Conservation (phyloP, 768 basidiomycete genomes). For the Boletus reticulatus region DNA sequence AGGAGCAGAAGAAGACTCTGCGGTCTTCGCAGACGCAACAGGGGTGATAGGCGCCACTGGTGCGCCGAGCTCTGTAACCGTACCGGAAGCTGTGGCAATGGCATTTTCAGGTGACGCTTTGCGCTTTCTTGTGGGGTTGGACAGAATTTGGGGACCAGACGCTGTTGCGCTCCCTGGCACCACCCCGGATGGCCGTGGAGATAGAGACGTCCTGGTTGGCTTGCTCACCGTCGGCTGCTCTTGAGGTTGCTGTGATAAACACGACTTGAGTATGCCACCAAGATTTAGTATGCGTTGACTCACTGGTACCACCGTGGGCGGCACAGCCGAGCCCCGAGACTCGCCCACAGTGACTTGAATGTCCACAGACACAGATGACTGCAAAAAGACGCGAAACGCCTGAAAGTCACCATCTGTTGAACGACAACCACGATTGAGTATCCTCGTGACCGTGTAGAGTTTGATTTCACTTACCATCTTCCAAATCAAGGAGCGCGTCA, state of each 20-base stretch:
- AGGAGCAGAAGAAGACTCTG: background rate
- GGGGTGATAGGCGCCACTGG: conserved; percentile 8
- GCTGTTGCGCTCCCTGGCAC: too few species aligned
- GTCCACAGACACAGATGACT: conserved; percentile 35
- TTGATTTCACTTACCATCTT: conserved; percentile 54
- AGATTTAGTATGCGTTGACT: background rate
- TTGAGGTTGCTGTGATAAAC: background rate
- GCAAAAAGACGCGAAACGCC: conserved; percentile 56
- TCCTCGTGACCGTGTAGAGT: background rate
- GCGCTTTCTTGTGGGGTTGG: conserved; percentile 23
- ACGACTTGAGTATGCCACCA: background rate
- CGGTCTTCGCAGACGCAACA: background rate
- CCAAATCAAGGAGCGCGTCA: conserved; percentile 59
- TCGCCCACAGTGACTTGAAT: conserved; percentile 32
- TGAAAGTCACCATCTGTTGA: conserved; percentile 74
- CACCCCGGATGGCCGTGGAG: too few species aligned
- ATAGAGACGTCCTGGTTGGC: background rate
- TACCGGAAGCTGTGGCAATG: background rate
- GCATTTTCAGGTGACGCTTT: conserved; percentile 15
- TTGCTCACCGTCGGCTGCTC: background rate
- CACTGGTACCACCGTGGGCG: conserved; percentile 6
- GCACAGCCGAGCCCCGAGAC: background rate
- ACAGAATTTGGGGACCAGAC: too few species aligned
- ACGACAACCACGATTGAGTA: background rate
- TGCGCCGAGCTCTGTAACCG: background rate